Percentiles rank a stretch among this genome's conserved stretches.
Evolutionary conservation across 2,329 filamentous ascomycete genomes (phyloP).

Genomic region (Monilinia aucupariae): DNA sequence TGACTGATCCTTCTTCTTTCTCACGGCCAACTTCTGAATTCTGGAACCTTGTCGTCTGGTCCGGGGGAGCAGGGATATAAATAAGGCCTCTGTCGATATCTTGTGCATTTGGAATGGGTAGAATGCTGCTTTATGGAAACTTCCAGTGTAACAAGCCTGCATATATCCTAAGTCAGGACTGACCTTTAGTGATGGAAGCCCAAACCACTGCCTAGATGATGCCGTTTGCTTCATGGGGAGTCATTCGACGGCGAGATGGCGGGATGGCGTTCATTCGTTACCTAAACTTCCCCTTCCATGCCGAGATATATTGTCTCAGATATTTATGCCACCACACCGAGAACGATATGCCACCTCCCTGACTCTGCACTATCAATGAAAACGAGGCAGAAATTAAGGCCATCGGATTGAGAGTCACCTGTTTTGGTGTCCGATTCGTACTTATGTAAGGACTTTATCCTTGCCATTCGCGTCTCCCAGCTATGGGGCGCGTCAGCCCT

Average conservation of each 20-base stretch:
- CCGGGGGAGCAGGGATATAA: conserved; percentile 14
- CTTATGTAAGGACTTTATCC: background rate
- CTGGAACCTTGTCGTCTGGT: conserved; percentile 4
- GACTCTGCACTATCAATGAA: background rate
- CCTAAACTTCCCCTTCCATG: background rate
- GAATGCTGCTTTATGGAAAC: conserved; percentile 10
- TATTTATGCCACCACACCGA: conserved; percentile 1
- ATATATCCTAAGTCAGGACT: background rate
- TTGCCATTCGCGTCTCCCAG: conserved; percentile 5
- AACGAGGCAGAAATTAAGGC: conserved; percentile 14
- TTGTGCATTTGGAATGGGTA: background rate
- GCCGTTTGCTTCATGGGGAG: background rate
- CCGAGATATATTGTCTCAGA: conserved; percentile 1
- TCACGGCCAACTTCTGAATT: conserved; percentile 1
- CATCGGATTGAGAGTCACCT: conserved; percentile 1
- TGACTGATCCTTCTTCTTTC: background rate
- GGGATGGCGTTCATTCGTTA: conserved; percentile 4
- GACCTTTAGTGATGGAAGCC: conserved; percentile 6
- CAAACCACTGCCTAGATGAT: background rate
- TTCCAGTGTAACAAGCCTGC: background rate
- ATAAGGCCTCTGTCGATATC: conserved; percentile 3
- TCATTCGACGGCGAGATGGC: conserved; percentile 3
- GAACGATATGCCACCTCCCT: background rate
- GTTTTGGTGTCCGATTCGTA: conserved; percentile 11
- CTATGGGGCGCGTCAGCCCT: conserved; percentile 6